phyloP scores from a whole-genome alignment of 108 stramenopile species.

The Nannochloropsis gaditana region DNA sequence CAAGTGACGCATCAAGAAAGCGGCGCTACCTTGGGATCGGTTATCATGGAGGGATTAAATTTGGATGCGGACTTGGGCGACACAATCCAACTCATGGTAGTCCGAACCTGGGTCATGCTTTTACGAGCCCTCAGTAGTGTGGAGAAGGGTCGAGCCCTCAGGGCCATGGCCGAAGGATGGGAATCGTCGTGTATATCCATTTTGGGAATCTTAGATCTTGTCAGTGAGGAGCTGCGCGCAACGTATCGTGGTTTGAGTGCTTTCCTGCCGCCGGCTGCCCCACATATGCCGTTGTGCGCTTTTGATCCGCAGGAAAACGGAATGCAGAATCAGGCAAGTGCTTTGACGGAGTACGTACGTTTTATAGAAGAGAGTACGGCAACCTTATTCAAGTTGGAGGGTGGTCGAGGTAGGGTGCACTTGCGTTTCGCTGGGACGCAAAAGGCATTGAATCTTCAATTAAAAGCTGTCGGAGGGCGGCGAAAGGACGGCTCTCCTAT shows the following conservation, averaged over 20 bases:
- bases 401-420: neutral
- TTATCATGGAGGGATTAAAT: neutral
- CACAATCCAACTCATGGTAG: neutral
- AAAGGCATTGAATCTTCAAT: neutral
- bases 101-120: neutral
- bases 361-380: neutral
- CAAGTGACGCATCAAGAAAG: neutral
- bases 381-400: neutral
- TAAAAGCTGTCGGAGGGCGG: neutral
- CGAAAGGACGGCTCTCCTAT: neutral
- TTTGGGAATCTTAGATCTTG: neutral
- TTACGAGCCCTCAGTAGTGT: neutral
- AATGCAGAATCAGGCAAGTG: neutral
- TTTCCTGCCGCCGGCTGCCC: neutral
- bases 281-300: neutral
- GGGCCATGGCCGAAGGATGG: neutral
- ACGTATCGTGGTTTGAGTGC: neutral
- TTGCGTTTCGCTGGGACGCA: neutral
- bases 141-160: neutral
- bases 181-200: neutral
- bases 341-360: neutral
- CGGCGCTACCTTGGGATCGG: neutral
- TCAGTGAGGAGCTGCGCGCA: neutral
- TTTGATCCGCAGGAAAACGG: neutral
- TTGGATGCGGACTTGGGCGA: constrained; percentile 8